Evolutionary conservation across 2,329 filamentous ascomycete species (phyloP).

Genomic region (Mycosphaerella sp.): DNA sequence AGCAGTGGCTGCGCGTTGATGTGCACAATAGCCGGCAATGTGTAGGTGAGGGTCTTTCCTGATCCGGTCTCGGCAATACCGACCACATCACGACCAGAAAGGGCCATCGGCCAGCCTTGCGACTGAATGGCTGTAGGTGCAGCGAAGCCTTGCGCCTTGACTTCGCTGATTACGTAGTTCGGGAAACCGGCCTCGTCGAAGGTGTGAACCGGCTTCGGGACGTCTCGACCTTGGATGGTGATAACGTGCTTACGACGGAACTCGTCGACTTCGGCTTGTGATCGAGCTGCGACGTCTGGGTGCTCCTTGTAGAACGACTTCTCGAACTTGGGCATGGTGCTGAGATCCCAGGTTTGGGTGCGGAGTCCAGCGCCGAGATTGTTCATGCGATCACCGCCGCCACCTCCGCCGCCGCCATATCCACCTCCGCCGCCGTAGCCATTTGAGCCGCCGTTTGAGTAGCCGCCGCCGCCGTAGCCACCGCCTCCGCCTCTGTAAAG

Average conservation of each 20-base stretch:
- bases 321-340: conserved; percentile 85
- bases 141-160: conserved; percentile 95
- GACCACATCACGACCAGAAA: conserved; percentile 95
- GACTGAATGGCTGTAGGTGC: conserved; percentile 94
- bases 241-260: conserved; percentile 86
- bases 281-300: conserved; percentile 66
- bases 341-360: conserved; percentile 80
- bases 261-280: conserved; percentile 71
- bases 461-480: conserved; percentile 32
- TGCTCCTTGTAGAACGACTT: conserved; percentile 99
- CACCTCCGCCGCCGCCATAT: conserved; percentile 48
- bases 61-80: conserved; percentile 99
- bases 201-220: conserved; percentile 90
- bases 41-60: conserved; percentile 98
- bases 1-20: conserved; percentile 98
- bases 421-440: conserved; percentile 33
- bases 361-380: conserved; percentile 82
- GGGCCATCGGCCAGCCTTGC: conserved; percentile 98
- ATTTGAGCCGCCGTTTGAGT: conserved; percentile 32
- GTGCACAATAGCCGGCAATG: conserved; percentile 95
- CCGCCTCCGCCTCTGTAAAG: conserved; percentile 31
- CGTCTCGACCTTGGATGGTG: conserved; percentile 68
- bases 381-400: conserved; percentile 88
- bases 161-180: conserved; percentile 93
- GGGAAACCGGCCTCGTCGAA: conserved; percentile 99